These are phyloP conservation scores for Allomyces arbusculus DNA, from an alignment of 192 early-diverging fungal species.

Conservation along the genomic window DNA sequence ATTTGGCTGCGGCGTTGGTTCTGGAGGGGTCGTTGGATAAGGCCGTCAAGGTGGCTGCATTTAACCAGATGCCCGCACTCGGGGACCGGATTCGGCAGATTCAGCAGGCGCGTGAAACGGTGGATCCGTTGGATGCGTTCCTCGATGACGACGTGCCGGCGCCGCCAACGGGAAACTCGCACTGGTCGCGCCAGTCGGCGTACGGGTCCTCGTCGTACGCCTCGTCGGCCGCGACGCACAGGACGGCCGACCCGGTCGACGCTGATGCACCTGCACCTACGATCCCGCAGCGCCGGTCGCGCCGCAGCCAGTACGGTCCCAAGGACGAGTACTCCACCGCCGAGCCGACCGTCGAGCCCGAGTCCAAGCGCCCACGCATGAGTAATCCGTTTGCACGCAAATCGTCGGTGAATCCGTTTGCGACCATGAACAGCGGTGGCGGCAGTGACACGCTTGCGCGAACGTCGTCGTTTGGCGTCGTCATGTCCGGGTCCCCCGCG, in stretches of 20 bases:
- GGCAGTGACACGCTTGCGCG: neutral
- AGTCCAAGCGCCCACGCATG: neutral
- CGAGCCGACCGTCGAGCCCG: too few relatives aligned
- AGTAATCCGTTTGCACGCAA: neutral
- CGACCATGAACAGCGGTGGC: neutral
- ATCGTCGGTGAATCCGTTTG: neutral
- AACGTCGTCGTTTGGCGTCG: neutral
- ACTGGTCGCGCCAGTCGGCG: neutral
- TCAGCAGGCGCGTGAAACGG: neutral
- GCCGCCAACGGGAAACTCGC: neutral
- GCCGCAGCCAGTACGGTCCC: too few relatives aligned
- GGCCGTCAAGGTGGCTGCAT: neutral
- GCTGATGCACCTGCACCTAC: neutral
- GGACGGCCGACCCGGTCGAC: neutral
- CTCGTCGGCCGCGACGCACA: neutral
- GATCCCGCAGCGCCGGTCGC: neutral
- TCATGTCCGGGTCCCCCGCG: neutral
- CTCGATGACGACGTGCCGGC: neutral
- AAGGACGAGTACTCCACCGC: too few relatives aligned
- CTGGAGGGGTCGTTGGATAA: neutral
- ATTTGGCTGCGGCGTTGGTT: neutral
- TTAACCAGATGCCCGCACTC: neutral
- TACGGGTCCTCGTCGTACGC: neutral
- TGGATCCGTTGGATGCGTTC: neutral
- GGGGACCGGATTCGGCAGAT: neutral